Evolutionary conservation across 2,329 filamentous ascomycete genomes (phyloP).

Genomic region (Fusarium bulbicola): DNA sequence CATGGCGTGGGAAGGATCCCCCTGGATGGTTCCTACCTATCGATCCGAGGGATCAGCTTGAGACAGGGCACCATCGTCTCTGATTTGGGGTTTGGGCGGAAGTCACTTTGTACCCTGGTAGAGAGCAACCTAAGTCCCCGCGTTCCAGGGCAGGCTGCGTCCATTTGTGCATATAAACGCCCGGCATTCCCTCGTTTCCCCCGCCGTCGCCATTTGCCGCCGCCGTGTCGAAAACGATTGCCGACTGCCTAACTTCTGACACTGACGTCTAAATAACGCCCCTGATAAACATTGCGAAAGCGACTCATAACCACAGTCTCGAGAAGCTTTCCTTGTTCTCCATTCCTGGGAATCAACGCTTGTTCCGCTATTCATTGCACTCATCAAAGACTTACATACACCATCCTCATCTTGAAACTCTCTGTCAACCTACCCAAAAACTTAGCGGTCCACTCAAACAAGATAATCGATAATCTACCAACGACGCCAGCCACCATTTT

Average conservation of each 20-base stretch:
- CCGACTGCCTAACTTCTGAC: slow-evolving; percentile 21
- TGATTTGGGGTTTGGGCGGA: slow-evolving; percentile 26
- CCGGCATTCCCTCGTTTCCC: slow-evolving; percentile 51
- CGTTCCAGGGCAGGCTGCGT: slow-evolving; percentile 15
- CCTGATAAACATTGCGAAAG: slow-evolving; percentile 13
- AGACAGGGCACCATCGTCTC: slow-evolving; percentile 22
- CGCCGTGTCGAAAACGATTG: slow-evolving; percentile 34
- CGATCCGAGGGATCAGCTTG: slow-evolving; percentile 24
- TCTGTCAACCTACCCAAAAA: neutral
- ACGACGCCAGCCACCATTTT: neutral
- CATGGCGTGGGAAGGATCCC: slow-evolving; percentile 2
- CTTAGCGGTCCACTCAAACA: neutral
- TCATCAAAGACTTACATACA: slow-evolving; percentile 6
- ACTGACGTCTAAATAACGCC: slow-evolving; percentile 6
- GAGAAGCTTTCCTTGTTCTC: neutral
- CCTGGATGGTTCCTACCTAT: slow-evolving; percentile 13
- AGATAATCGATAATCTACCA: neutral
- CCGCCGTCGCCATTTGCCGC: slow-evolving; percentile 38
- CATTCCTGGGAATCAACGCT: neutral
- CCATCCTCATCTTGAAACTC: neutral
- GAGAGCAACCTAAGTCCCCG: neutral
- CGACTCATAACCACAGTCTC: slow-evolving; percentile 14
- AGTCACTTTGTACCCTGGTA: slow-evolving; percentile 4
- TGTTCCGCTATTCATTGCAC: neutral
- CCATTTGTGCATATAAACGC: slow-evolving; percentile 59